These are phyloP conservation scores for Colletotrichum lupini DNA, from an alignment of 2,329 filamentous ascomycete genomes.

Conservation along the genomic window DNA sequence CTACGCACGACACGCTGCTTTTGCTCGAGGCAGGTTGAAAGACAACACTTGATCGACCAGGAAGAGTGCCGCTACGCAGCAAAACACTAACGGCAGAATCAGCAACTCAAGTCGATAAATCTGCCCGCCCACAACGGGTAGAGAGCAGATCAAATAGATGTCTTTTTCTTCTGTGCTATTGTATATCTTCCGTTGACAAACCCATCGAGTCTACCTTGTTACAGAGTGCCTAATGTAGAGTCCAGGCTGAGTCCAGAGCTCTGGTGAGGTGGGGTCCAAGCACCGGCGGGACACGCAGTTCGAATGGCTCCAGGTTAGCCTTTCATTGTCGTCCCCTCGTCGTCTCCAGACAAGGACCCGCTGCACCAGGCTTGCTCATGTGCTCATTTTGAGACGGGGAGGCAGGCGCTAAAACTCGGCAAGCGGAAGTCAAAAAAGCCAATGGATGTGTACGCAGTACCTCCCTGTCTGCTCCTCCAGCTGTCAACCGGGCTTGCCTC, in stretches of 20 bases:
- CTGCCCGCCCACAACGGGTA: not conserved
- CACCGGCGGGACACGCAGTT: conserved; percentile 5
- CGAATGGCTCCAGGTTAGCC: conserved; percentile 30
- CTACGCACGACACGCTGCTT: not conserved
- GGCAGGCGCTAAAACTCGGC: conserved; percentile 53
- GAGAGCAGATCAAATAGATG: not conserved
- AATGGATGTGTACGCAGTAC: conserved; percentile 14
- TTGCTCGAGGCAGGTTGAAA: not conserved
- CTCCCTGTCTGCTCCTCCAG: not conserved
- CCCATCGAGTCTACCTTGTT: not conserved
- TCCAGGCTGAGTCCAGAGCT: not conserved
- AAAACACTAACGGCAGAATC: not conserved
- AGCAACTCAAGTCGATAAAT: not conserved
- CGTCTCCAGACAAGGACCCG: conserved; percentile 44
- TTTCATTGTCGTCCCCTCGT: conserved; percentile 28
- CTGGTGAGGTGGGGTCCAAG: not conserved
- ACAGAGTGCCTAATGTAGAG: not conserved
- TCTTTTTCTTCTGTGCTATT: not conserved
- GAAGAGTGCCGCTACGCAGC: not conserved
- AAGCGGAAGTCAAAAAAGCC: conserved; percentile 45
- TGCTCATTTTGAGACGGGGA: conserved; percentile 57
- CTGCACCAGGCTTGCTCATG: conserved; percentile 58
- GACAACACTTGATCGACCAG: not conserved
- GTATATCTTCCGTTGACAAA: not conserved
- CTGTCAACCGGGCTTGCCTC: not conserved